These are phyloP conservation scores for Hymenotorrendiella dingleyae DNA, from an alignment of 2,329 filamentous ascomycete species.

Conservation along the genomic window DNA sequence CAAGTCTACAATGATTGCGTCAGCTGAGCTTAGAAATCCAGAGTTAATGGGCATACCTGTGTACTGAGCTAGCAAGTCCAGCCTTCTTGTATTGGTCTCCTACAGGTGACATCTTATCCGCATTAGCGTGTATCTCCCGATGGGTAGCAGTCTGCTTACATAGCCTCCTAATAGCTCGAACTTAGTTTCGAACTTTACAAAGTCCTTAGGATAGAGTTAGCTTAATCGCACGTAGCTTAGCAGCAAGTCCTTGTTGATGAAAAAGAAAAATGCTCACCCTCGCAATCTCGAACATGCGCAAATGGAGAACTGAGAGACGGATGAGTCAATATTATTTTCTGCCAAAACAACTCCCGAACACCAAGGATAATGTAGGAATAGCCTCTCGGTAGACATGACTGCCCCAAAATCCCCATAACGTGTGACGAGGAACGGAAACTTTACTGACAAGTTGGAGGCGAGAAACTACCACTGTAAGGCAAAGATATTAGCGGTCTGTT, in stretches of 20 bases:
- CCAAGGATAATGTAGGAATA: no score
- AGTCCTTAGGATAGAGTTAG: constrained; percentile 46
- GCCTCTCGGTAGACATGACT: no score
- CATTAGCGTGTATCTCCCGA: constrained; percentile 40
- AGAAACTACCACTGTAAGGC: no score
- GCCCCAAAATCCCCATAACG: no score
- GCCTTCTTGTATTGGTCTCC: constrained; percentile 65
- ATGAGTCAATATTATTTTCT: no score
- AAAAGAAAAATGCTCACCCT: constrained; percentile 35
- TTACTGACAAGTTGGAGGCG: no score
- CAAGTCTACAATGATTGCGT: constrained; percentile 43
- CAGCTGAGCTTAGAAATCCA: not conserved
- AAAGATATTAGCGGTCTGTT: no score
- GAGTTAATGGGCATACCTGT: constrained; percentile 42
- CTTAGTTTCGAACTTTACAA: constrained; percentile 65
- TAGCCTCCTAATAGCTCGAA: constrained; percentile 87
- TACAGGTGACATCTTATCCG: constrained; percentile 6
- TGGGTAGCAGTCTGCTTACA: not conserved
- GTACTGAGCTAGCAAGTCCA: constrained; percentile 65
- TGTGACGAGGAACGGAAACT: constrained; percentile 69
- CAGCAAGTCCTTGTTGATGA: not conserved
- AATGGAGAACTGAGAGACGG: constrained; percentile 69
- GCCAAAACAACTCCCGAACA: no score
- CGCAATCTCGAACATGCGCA: constrained; percentile 89
- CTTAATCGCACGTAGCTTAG: not conserved